phyloP scores from a whole-genome alignment of 306 rosid genomes.

The Heteromeles arbutifolia region DNA sequence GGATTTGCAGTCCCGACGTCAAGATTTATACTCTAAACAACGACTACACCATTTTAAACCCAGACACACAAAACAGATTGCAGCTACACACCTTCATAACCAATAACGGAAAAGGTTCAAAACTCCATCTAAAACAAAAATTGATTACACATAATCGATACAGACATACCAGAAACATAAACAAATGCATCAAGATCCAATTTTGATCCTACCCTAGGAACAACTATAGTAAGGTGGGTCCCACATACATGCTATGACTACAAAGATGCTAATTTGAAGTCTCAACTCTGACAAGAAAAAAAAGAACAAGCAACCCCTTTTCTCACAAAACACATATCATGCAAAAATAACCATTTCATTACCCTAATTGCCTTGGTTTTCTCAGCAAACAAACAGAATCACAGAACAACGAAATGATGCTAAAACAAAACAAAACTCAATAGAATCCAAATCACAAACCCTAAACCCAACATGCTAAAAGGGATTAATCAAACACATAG shows the following conservation, averaged over 20 bases:
- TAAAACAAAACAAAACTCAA: neutral
- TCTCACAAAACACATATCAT: neutral
- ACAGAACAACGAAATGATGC: neutral
- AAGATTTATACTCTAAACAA: too few species aligned
- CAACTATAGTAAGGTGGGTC: neutral
- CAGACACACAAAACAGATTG: neutral
- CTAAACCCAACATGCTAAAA: neutral
- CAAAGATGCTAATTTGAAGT: neutral
- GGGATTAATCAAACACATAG: neutral
- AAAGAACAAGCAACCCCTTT: neutral
- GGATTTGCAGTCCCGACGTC: too few species aligned
- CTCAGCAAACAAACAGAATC: neutral
- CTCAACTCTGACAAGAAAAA: neutral
- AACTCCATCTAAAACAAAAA: too few species aligned
- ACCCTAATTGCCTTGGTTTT: neutral
- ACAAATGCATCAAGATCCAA: neutral
- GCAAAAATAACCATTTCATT: neutral
- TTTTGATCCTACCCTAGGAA: neutral
- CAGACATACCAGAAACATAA: neutral
- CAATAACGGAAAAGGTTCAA: too few species aligned
- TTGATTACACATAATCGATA: neutral
- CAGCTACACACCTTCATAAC: neutral
- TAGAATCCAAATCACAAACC: neutral
- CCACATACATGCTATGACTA: neutral
- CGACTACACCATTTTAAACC: neutral